Evolutionary conservation across 2,329 filamentous ascomycete species (phyloP).

Genomic region (Hypoxylon sp.): DNA sequence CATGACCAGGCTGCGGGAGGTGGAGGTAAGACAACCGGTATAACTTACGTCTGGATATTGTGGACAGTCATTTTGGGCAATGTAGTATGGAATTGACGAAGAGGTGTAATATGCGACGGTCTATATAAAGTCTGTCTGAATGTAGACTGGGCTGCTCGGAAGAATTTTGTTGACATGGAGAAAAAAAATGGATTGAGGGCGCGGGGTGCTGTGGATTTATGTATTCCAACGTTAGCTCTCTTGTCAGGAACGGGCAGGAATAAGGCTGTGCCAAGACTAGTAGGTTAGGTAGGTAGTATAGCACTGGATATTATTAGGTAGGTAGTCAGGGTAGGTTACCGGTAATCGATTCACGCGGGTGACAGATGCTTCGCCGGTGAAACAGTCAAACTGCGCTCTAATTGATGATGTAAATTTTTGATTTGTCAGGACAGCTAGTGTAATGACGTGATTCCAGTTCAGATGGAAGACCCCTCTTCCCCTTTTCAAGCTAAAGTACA

Average conservation of each 20-base stretch:
- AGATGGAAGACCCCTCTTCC: neutral
- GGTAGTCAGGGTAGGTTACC: too few relatives aligned
- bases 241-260: constrained; percentile 17
- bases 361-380: constrained; percentile 18
- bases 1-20: neutral
- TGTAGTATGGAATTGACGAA: constrained; percentile 58
- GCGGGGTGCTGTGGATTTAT: constrained; percentile 37
- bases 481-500: constrained; percentile 7
- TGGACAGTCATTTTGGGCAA: constrained; percentile 62
- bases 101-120: constrained; percentile 42
- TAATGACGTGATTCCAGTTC: constrained; percentile 44
- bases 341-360: constrained; percentile 13
- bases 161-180: constrained; percentile 46
- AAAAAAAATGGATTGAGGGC: constrained; percentile 26
- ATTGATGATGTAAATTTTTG: constrained; percentile 43
- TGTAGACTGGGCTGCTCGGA: constrained; percentile 45
- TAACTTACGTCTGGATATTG: constrained; percentile 58
- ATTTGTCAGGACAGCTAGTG: constrained; percentile 49
- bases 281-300: neutral
- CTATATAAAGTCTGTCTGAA: constrained; percentile 45
- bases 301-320: neutral
- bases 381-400: constrained; percentile 10
- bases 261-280: constrained; percentile 26
- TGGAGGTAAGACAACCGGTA: neutral
- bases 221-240: constrained; percentile 9